Evolutionary conservation across 2,329 filamentous ascomycete genomes (phyloP), one percentile per base, ranked within the genome.

Genomic region (Fusarium phyllophilum): DNA sequence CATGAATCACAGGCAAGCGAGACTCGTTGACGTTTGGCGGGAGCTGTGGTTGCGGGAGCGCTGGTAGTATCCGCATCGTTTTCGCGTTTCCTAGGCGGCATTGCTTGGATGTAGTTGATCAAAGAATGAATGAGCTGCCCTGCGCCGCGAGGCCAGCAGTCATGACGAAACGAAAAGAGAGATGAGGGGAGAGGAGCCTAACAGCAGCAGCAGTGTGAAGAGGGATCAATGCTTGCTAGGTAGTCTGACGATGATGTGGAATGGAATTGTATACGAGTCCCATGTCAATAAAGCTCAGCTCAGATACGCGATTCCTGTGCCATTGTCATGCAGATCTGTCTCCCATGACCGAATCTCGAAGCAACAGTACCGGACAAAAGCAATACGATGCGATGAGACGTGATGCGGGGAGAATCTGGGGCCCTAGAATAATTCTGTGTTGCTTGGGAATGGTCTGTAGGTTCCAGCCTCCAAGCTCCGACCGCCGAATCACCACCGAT

Each of bases 1-100:
- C 91, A 93, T 74, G 90, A 90, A 77, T 93, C 91, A 81, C 91
- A 93, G 39, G 91, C 91, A 70, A 91, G 85, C 34, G 91, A 92
- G 13, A 93, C 91, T 66, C 91, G 85, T 75, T 91, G 90, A 45
- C 90, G 86, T 81, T 92, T 92, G 73, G 80, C 71, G 18, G 78
- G 75, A 36, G 76, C 70, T 54, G 77, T 64, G 24, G 73, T 62
- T 48, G 79, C 61, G 42, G 75, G 68, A 70, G 74, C 67, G 54
- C 68, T 77, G 70, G 62, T 66, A 55, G 75, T 72, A 63, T 79
- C 78, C 59, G 73, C 77, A 76, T 79, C 75, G 55, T 68, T 65
- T 52, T 77, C 74, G 79, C 82, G 78, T 76, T 78, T 81, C 77
- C 83, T 85, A 46, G 82, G 79, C 58, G 84, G 80, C 84, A 86